Evolutionary conservation across 352 stramenopile genomes (phyloP).

Genomic region (Pythium coloratum): DNA sequence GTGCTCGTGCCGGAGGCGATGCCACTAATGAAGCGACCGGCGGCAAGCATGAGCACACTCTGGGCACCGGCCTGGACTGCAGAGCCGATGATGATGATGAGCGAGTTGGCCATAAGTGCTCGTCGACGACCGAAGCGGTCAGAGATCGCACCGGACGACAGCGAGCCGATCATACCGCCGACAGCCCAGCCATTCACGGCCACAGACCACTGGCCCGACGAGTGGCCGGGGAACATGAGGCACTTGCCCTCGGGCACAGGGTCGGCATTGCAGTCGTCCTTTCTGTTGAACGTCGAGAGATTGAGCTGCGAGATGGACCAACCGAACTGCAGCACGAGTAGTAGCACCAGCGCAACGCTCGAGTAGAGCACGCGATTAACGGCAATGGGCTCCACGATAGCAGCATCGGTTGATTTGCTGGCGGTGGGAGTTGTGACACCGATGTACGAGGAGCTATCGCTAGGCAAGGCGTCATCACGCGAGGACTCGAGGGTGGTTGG

Average conservation of each 20-base stretch:
- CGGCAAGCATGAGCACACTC: conserved; percentile 35
- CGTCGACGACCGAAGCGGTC: conserved; percentile 36
- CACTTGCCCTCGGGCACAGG: conserved; percentile 35
- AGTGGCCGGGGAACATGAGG: conserved; percentile 38
- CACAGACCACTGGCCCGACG: conserved; percentile 37
- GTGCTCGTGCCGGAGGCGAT: conserved; percentile 41
- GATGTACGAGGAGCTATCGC: background rate
- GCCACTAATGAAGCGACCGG: conserved; percentile 40
- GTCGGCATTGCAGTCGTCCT: conserved; percentile 38
- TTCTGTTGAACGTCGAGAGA: conserved; percentile 55
- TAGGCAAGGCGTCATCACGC: background rate
- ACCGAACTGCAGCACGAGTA: conserved; percentile 58
- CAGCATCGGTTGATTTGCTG: background rate
- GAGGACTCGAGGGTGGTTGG: background rate
- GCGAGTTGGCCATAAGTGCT: conserved; percentile 33
- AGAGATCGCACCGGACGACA: conserved; percentile 28
- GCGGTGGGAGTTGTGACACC: background rate
- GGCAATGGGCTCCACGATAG: background rate
- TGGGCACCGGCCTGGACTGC: conserved; percentile 28
- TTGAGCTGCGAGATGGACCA: conserved; percentile 70
- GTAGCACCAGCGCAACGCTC: conserved; percentile 45
- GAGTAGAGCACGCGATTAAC: conserved; percentile 38
- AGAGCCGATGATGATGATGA: conserved; percentile 38
- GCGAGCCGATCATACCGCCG: conserved; percentile 42
- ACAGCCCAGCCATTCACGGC: conserved; percentile 44